Conservation (phyloP, 1,139 yeast species). For the Geotrichum phurueaensis region DNA sequence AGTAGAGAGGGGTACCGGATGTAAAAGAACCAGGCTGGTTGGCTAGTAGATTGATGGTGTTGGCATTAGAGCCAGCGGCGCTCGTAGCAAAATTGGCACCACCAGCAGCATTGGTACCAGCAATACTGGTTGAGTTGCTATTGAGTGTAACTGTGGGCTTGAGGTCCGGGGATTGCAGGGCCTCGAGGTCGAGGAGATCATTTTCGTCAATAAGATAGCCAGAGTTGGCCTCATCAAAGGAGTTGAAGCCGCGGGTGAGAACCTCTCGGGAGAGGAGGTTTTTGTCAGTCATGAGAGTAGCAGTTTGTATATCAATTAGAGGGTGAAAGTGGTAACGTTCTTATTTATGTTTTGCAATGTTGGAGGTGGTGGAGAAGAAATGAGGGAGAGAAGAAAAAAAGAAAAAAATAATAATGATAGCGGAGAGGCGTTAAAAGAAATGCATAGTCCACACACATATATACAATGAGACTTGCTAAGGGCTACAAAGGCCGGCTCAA, state of each 20-base stretch:
- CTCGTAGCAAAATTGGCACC: background rate
- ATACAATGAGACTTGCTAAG: too few species aligned
- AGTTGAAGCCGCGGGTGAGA: slow-evolving; percentile 28
- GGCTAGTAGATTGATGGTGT: background rate
- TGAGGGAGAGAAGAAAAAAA: too few species aligned
- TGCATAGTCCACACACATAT: too few species aligned
- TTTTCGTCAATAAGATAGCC: slow-evolving; percentile 31
- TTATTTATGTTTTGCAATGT: too few species aligned
- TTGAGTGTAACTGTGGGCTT: slow-evolving; percentile 2
- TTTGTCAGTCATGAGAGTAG: background rate
- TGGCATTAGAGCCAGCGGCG: background rate
- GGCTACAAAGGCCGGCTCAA: too few species aligned
- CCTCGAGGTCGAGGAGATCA: slow-evolving; percentile 31
- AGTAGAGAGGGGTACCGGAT: background rate
- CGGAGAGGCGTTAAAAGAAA: too few species aligned
- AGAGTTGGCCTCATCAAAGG: slow-evolving; percentile 27
- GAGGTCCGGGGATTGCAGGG: slow-evolving; percentile 23
- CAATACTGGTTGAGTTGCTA: background rate
- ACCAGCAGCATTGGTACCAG: background rate
- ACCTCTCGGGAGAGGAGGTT: slow-evolving; percentile 25
- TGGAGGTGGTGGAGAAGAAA: too few species aligned
- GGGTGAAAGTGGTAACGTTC: background rate
- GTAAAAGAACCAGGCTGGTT: background rate
- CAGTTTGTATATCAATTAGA: background rate
- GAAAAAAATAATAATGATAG: too few species aligned